Percentiles rank a stretch among this genome's conserved stretches.
Conservation (phyloP, 257 asterid species). For the Cinchona pubescens region DNA sequence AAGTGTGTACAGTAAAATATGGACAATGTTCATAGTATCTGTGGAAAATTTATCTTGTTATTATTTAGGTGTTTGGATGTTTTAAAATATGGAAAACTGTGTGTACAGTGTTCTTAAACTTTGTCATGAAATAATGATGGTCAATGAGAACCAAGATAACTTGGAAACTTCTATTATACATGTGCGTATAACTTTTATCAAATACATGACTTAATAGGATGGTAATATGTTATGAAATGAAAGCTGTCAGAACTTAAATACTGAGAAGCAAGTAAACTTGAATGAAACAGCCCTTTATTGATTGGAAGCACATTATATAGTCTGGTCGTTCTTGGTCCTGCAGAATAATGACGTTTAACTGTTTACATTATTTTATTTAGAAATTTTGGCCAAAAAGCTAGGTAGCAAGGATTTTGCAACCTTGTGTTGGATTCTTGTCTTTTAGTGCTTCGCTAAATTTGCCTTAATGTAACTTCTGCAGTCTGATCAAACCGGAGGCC, state of each 20-base stretch:
- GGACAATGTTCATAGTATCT: too few relatives aligned
- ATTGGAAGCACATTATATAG: not conserved
- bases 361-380: not conserved
- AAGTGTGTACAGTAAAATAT: not conserved
- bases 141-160: not conserved
- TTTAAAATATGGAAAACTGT: not conserved
- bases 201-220: not conserved
- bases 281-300: too few relatives aligned
- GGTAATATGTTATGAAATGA: not conserved
- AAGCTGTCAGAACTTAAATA: too few relatives aligned
- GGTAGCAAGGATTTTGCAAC: not conserved
- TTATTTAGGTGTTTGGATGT: not conserved
- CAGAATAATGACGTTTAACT: not conserved
- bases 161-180: not conserved
- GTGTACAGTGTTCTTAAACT: not conserved
- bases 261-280: too few relatives aligned
- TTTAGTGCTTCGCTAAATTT: not conserved
- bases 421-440: not conserved
- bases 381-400: not conserved
- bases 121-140: not conserved
- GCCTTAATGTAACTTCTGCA: conserved; percentile 29
- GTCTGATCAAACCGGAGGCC: conserved; percentile 69
- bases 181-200: not conserved
- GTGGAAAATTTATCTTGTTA: not conserved
- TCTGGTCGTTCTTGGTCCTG: not conserved